Evolutionary conservation across 371 early-diverging fungal genomes (phyloP).

Genomic region (Mucor plumbeus): DNA sequence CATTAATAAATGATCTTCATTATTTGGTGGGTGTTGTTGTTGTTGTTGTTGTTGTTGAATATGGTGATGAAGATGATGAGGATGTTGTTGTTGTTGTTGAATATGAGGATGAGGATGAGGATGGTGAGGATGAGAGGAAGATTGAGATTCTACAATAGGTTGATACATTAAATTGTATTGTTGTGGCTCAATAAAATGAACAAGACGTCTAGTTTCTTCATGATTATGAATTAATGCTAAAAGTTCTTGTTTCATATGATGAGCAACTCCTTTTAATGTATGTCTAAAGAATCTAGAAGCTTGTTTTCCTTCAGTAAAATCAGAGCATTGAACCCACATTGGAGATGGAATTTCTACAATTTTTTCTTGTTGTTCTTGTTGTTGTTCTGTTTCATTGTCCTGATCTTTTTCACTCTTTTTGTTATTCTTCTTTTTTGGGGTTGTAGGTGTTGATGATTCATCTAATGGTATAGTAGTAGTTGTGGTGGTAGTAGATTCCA

Average conservation of each 20-base stretch:
- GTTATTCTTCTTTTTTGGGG: constrained; percentile 14
- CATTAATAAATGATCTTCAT: constrained; percentile 8
- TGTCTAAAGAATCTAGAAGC: constrained; percentile 71
- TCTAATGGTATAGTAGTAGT: constrained; percentile 7
- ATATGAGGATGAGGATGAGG: neutral
- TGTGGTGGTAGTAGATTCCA: constrained; percentile 44
- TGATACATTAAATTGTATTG: neutral
- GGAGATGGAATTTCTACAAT: constrained; percentile 16
- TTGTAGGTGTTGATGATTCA: constrained; percentile 1
- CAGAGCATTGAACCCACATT: constrained; percentile 72
- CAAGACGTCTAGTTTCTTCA: constrained; percentile 44
- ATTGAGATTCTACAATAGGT: neutral
- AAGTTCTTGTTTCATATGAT: constrained; percentile 58
- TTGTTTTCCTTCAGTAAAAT: constrained; percentile 79
- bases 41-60: neutral
- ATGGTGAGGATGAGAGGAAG: neutral
- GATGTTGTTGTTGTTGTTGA: neutral
- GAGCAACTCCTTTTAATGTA: constrained; percentile 63
- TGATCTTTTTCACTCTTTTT: constrained; percentile 2
- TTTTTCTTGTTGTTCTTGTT: neutral
- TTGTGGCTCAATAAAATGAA: constrained; percentile 40
- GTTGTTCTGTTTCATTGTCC: neutral
- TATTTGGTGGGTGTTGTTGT: constrained; percentile 1
- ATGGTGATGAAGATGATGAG: neutral
- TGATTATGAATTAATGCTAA: constrained; percentile 40